Base-by-base conservation (phyloP, 164 flowering plant species). In the Echeveria elegans region DNA sequence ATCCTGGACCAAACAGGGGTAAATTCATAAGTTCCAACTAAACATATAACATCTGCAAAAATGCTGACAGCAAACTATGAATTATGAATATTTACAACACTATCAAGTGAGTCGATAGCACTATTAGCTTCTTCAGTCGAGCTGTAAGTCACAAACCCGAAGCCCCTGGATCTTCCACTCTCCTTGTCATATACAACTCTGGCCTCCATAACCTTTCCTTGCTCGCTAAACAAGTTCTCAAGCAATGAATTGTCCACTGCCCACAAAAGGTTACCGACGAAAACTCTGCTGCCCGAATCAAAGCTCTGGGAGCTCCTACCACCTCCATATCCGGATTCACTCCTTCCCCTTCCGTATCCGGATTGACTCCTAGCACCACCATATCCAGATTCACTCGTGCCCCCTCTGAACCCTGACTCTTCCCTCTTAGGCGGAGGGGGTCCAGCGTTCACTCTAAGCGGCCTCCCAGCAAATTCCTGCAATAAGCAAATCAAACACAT, bases 181-280 rank as follows among this genome's bases (percentile, higher is more conserved):
- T 94, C 93, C 70, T 91, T 77, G 69, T 94, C 98, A 75, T 80
- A 88, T 23, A 94, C 86, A 1, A 94, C 96, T 76, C 61, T 82
- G 48, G 98, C 98, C 68, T 90, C 97, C 78, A 78, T 34, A 64
- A 94, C 97, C 65, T 76, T 81, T 43, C 97, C 98, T 72, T 89
- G 90, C 74, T 91, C 95, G 63, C 95, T 81, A 74, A 94, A 94
- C 75, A 83, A 68, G 50, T 68, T 74, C 76, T 87, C 93, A 41
- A 94, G 92, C 2, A 91, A 82, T 53, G 68, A 69, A 66, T 91
- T 81, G 74, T 91, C 97, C 71, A 89, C 97, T 63, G 83, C 88
- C 97, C 97, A 94, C 36, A 96, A 72, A 68, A 94, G 96, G 72
- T 94, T 94, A 34, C 98, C 92, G 24, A 94, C 96, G 70, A 84